These are phyloP conservation scores for Camelina neglecta DNA, from an alignment of 345 rosid species.

Conservation along the genomic window DNA sequence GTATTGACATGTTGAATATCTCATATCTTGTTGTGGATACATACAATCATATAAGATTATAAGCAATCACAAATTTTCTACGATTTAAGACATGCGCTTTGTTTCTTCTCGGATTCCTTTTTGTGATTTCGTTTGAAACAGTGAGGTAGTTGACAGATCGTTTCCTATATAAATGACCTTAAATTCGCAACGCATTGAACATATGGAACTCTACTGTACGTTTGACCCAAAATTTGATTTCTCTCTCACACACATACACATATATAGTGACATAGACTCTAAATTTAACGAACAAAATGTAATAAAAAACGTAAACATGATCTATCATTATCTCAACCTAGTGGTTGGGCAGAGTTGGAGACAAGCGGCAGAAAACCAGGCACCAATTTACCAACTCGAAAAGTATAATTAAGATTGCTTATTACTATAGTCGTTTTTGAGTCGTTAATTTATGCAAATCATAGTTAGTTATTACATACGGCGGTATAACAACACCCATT, in stretches of 20 bases:
- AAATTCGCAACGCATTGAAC: background rate
- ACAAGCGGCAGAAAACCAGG: constrained; percentile 45
- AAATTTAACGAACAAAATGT: background rate
- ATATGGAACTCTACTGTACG: background rate
- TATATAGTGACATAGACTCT: constrained; percentile 4
- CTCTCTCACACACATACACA: background rate
- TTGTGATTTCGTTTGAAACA: constrained; percentile 1
- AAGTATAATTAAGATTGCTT: constrained; percentile 5
- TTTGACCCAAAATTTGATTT: constrained; percentile 2
- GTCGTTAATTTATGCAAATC: background rate
- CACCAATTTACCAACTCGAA: constrained; percentile 37
- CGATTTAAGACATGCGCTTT: constrained; percentile 7
- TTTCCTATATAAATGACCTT: background rate
- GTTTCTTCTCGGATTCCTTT: background rate
- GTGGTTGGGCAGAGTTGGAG: constrained; percentile 38
- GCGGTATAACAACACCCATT: too few relatives aligned
- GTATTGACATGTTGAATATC: background rate
- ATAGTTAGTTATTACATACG: too few relatives aligned
- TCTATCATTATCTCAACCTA: constrained; percentile 14
- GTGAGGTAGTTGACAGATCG: background rate
- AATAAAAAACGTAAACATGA: constrained; percentile 2
- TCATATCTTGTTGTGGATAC: background rate
- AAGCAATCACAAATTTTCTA: background rate
- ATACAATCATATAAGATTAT: background rate
- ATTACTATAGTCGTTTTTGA: background rate